Conservation (phyloP, 768 basidiomycete species). For the Tylopilus balloui region DNA sequence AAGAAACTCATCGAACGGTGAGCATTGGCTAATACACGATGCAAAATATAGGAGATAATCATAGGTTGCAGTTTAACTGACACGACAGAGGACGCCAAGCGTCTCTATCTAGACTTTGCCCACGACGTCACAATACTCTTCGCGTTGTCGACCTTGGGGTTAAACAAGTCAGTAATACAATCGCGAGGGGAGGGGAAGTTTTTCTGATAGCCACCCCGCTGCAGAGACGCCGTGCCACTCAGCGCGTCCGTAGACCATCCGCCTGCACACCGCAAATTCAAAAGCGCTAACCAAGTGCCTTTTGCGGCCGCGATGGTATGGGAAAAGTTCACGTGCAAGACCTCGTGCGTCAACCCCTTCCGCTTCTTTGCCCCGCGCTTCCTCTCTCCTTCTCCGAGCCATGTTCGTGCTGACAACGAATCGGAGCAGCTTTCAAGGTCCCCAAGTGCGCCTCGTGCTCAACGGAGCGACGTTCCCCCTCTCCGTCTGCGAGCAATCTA, state of each 20-base stretch:
- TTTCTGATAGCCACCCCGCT: not conserved
- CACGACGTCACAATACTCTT: conserved; percentile 38
- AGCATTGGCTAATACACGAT: not conserved
- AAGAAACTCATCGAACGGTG: conserved; percentile 38
- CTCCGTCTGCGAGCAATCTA: conserved; percentile 27
- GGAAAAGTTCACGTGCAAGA: conserved; percentile 38
- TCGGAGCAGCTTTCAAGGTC: conserved; percentile 31
- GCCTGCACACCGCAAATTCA: conserved; percentile 31
- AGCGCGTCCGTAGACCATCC: conserved; percentile 21
- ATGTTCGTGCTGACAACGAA: not conserved
- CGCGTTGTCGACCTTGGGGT: conserved; percentile 35
- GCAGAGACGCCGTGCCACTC: conserved; percentile 34
- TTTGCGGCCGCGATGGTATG: conserved; percentile 42
- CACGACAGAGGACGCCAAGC: conserved; percentile 25
- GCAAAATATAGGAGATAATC: not conserved
- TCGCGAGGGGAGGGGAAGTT: no score
- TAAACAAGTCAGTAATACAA: conserved; percentile 36
- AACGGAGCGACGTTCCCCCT: conserved; percentile 36
- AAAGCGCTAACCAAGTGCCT: conserved; percentile 36
- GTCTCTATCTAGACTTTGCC: conserved; percentile 39
- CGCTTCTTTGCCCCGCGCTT: no score
- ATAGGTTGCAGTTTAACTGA: conserved; percentile 29
- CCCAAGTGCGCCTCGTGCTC: conserved; percentile 40
- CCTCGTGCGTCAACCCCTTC: conserved; percentile 26
- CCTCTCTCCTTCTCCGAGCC: no score